phyloP scores from a whole-genome alignment of 2,329 filamentous ascomycete genomes.

The Periglandula ipomoeae region DNA sequence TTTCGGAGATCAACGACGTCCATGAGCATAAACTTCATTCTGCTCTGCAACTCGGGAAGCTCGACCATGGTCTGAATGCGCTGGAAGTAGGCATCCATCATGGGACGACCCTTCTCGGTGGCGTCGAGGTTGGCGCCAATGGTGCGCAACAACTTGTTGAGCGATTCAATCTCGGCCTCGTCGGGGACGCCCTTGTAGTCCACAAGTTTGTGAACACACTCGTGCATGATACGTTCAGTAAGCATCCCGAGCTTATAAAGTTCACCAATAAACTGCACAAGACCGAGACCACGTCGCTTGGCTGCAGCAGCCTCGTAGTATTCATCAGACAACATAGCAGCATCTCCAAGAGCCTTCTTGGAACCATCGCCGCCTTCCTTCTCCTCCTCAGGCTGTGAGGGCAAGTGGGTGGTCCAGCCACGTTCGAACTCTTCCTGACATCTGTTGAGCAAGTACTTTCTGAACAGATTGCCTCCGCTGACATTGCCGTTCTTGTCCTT shows the following conservation, averaged over 20 bases:
- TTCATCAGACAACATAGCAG: constrained; percentile 82
- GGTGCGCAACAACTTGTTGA: constrained; percentile 85
- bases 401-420: constrained; percentile 87
- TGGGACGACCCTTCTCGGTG: constrained; percentile 70
- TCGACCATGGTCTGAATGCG: constrained; percentile 79
- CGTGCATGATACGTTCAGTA: constrained; percentile 98
- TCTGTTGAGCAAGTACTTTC: constrained; percentile 96
- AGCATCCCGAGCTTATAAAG: constrained; percentile 98
- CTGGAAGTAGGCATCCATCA: constrained; percentile 91
- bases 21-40: constrained; percentile 94
- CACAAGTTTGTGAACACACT: constrained; percentile 94
- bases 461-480: constrained; percentile 87
- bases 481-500: constrained; percentile 82
- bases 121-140: constrained; percentile 82
- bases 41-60: constrained; percentile 71
- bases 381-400: constrained; percentile 56
- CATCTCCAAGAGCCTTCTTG: constrained; percentile 54
- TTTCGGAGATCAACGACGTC: constrained; percentile 81
- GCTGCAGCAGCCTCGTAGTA: constrained; percentile 91
- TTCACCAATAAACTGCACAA: constrained; percentile 98
- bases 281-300: constrained; percentile 92
- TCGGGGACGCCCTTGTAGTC: constrained; percentile 91
- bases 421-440: constrained; percentile 99
- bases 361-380: constrained; percentile 48
- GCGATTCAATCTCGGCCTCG: constrained; percentile 91